Evolutionary conservation across 73 alveolate species (phyloP), one percentile per base, ranked within the genome.

Genomic region (Breviolum minutum): DNA sequence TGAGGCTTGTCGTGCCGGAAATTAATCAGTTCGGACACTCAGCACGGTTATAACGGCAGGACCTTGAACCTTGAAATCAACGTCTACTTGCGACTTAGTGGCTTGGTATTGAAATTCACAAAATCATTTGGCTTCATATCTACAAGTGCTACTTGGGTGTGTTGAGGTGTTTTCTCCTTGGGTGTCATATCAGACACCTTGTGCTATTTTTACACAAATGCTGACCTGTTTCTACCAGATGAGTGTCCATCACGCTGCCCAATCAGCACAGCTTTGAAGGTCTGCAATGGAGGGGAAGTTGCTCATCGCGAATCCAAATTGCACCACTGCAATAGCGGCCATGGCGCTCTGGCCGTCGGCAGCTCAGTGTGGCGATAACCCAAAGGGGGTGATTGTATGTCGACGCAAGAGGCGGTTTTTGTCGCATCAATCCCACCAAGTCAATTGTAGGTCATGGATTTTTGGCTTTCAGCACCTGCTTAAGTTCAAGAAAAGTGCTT

Each of bases 301-400:
- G 87, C 63, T 91, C 80, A 73, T 91, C 64, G 97, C 97, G 29
- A 91, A 91, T 89, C 97, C 97, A 63, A 91, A 91, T 63, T 91
- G 97, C 97, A 91, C 97, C 87, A 91, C 97, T 9, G 97, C 97
- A 66, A 88, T 91, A 19, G 97, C 90, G 32, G 97, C 97, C 80
- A 91, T 91, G 97, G 97, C 97, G 73, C 79, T 91, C 26, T 91
- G 97, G 97, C 97, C 97, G 90, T 27, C 69, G 40, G 86, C 27
- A 77, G 54, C 54, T 40, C 54, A 40, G 54, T 40, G 54, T 40
- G 54, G 3, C 22, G 9, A 60, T 63, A 22, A 29, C 17, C 22
- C 9, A 40, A 71, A 30, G 1, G 19, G 40, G 14, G 2, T 71
- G 81, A 20, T n/a, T n/a, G n/a, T n/a, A n/a, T n/a, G n/a, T n/a